Conservation (phyloP, 1,139 yeast genomes). For the Scheffersomyces titani region DNA sequence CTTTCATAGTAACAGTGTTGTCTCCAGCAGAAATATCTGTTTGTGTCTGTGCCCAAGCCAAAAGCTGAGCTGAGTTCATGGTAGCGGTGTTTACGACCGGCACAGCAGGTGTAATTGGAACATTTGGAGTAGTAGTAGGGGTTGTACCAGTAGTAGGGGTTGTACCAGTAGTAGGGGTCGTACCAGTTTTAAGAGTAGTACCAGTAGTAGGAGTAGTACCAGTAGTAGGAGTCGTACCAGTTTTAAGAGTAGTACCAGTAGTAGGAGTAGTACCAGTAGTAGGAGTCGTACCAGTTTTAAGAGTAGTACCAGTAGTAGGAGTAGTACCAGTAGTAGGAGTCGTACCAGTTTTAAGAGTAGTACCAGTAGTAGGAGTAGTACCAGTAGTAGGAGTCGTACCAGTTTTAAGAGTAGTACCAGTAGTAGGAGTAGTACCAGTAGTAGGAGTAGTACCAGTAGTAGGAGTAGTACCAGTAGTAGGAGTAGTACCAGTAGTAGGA, state of each 20-base stretch:
- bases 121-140: not conserved
- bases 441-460: constrained; percentile 5
- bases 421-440: constrained; percentile 7
- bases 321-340: constrained; percentile 9
- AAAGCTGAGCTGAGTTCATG: not conserved
- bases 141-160: not conserved
- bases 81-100: not conserved
- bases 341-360: constrained; percentile 7
- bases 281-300: constrained; percentile 1
- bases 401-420: constrained; percentile 11
- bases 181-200: not conserved
- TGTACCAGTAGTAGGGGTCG: not conserved
- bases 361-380: constrained; percentile 6
- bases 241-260: not conserved
- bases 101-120: not conserved
- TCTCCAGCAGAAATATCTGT: not conserved
- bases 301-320: constrained; percentile 10
- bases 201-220: not conserved
- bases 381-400: constrained; percentile 14
- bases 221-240: not conserved
- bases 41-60: not conserved
- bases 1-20: not conserved
- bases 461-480: constrained; percentile 7
- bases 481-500: constrained; percentile 20
- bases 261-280: constrained; percentile 5